Evolutionary conservation across 202 grass and related monocot genomes (phyloP), one percentile per base, ranked within the genome.

Genomic region (Schoenoplectus tabernaemontani): DNA sequence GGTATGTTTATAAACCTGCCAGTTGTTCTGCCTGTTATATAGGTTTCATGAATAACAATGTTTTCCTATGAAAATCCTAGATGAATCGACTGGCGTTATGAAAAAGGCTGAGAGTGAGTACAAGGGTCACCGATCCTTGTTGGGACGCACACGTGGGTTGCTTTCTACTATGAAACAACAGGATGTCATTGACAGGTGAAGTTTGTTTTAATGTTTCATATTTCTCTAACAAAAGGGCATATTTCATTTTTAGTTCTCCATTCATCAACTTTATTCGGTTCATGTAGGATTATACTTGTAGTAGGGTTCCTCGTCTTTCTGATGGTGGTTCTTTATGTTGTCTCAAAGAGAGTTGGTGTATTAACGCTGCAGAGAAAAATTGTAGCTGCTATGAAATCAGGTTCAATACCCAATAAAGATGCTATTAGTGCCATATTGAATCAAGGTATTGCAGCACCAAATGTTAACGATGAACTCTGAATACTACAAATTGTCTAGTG

Each of bases 161-260:
- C 91, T 95, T 50, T 98, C 96, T 62, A 87, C 81, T 3, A 95
- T 98, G 96, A 87, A 84, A 78, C 59, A 83, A 9, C 96, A 92
- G 69, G 96, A 92, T 91, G 86, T 98, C 84, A 84, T 98, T 87
- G 88, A 98, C 82, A 90, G 95, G 91, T 95, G 76, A 54, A 75
- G 70, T 56, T 75, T 54, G 17, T 16, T 7, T 75, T 56, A 37
- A 26, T 10, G 48, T 72, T 41, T 82, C 11, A 30, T 33, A 81
- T 54, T 66, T 65, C 17, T 37, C 41, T 59, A 62, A 43, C 19
- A 46, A 11, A 50, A 5, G 47, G 4, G 33, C 48, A 13, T 36
- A 44, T 32, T 65, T 65, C 9, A 15, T 80, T 48, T n/a, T n/a
- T n/a, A n/a, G 10, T 24, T 46, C 5, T 28, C 38, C 20, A 36